These are phyloP conservation scores for Teunomyces aglyptinius DNA, from an alignment of 805 yeast genomes.

Conservation along the genomic window DNA sequence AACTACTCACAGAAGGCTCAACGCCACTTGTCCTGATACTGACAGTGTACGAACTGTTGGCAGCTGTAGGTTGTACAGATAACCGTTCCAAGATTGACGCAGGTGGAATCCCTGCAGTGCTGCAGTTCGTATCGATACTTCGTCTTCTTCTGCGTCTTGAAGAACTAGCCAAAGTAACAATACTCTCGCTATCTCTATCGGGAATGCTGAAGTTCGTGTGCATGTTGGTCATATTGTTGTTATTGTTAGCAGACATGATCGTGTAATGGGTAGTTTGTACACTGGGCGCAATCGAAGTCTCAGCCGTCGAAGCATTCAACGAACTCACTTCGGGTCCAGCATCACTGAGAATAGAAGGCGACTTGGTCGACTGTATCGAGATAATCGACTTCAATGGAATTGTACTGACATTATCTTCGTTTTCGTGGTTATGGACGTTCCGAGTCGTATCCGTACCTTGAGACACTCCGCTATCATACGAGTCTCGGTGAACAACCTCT, in stretches of 20 bases:
- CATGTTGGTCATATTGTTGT: neutral
- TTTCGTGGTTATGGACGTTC: neutral
- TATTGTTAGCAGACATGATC: neutral
- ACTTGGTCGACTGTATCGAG: constrained; percentile 38
- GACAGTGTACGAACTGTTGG: constrained; percentile 19
- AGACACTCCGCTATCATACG: neutral
- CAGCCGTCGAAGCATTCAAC: constrained; percentile 45
- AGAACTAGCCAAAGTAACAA: constrained; percentile 42
- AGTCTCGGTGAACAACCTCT: neutral
- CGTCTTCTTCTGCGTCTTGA: constrained; percentile 39
- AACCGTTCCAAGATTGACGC: constrained; percentile 66
- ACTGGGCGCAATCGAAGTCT: constrained; percentile 50
- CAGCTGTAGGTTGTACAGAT: constrained; percentile 30
- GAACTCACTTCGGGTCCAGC: constrained; percentile 28
- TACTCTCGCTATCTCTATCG: constrained; percentile 42
- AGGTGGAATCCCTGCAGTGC: constrained; percentile 69
- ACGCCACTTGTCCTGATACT: constrained; percentile 15
- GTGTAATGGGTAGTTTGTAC: constrained; percentile 13
- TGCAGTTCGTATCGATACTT: constrained; percentile 55
- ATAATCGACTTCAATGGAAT: constrained; percentile 47
- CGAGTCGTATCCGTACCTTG: neutral
- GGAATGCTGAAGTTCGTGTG: constrained; percentile 4
- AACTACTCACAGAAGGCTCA: constrained; percentile 13
- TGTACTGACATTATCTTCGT: constrained; percentile 44
- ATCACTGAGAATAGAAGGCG: constrained; percentile 39